Base-by-base conservation (phyloP, 2,329 filamentous ascomycete species). In the Monosporascus cannonballus region DNA sequence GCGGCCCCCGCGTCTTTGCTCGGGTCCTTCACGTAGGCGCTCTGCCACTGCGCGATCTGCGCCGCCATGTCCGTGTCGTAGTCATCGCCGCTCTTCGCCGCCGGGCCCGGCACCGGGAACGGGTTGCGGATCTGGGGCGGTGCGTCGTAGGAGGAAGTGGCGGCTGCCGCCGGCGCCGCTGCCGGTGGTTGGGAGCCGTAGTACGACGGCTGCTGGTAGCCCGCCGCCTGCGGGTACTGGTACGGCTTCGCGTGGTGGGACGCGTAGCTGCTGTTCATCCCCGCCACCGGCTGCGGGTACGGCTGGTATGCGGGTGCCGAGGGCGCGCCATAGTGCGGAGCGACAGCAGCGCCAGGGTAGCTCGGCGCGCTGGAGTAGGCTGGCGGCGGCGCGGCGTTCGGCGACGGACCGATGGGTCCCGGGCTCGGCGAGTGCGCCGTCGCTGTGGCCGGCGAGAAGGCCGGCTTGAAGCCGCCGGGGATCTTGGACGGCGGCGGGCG, bases 31-130 rank as follows among this genome's bases (percentile, higher is more conserved):
- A 84, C 81, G 70, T 96, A 96, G 25, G 91, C 90, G 70, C 87
- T 93, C 71, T 96, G 91, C 90, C 93, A 96, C 70, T 96, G 89
- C 48, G 92, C 91, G 56, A 96, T 92, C 69, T 95, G 90, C 30
- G 90, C 90, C 53, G 94, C 90, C 75, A 90, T 87, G 61, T 96
- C 90, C 3, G 90, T 84, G 63, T 96, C 80, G 65, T 77, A 82
- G 58, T 78, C 76, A 58, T 68, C 71, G 55, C n/a, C 20, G 17
- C 61, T 62, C 52, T 63, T 68, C 53, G 57, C 56, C 63, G 64
- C 67, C 64, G 74, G 71, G 55, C 76, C 77, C 22, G 87, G 85
- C 15, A 80, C 77, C 11, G 85, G 85, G 66, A 96, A 96, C 0
- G 92, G 89, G 67, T 95, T 96, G 55, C 82, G 79, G 58, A 92